phyloP scores from a whole-genome alignment of 2,329 filamentous ascomycete species.

The Trichoderma cornu-damae region DNA sequence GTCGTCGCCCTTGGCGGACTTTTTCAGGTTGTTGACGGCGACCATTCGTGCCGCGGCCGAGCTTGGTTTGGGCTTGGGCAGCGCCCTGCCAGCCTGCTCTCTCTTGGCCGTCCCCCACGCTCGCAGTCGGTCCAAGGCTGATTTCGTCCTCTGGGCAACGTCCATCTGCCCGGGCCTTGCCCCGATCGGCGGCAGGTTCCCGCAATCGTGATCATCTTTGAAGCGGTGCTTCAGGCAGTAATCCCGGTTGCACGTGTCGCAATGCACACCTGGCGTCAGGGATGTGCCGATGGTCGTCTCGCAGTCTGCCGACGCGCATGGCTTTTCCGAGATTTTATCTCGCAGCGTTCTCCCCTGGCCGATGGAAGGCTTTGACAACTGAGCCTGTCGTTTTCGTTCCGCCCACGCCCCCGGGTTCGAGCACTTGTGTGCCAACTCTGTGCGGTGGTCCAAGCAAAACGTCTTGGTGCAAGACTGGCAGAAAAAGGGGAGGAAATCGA shows the following conservation, averaged over 20 bases:
- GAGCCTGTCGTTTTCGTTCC: constrained; percentile 49
- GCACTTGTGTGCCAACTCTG: constrained; percentile 73
- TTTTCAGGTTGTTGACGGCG: constrained; percentile 74
- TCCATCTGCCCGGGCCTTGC: constrained; percentile 43
- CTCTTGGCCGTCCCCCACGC: constrained; percentile 76
- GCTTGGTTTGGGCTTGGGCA: constrained; percentile 60
- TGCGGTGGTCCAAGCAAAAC: constrained; percentile 91
- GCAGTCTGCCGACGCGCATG: constrained; percentile 62
- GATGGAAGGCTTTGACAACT: constrained; percentile 49
- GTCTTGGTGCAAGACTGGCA: constrained; percentile 83
- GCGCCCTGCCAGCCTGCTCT: constrained; percentile 51
- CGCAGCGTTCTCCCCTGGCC: constrained; percentile 51
- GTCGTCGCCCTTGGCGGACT: constrained; percentile 81
- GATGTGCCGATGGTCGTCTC: constrained; percentile 67
- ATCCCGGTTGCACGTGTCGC: constrained; percentile 62
- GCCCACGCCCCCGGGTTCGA: constrained; percentile 58
- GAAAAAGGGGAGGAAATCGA: constrained; percentile 92
- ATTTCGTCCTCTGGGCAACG: constrained; percentile 59
- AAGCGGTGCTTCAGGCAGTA: constrained; percentile 77
- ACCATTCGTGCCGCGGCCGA: constrained; percentile 59
- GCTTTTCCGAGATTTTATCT: constrained; percentile 56
- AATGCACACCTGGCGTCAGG: constrained; percentile 64
- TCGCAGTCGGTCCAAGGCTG: constrained; percentile 70
- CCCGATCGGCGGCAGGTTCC: constrained; percentile 60
- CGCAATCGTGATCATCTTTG: constrained; percentile 78